Percentiles rank a stretch among this genome's conserved stretches.
These are phyloP conservation scores for Malania oleifera DNA, from an alignment of 164 flowering plant species.

Conservation along the genomic window DNA sequence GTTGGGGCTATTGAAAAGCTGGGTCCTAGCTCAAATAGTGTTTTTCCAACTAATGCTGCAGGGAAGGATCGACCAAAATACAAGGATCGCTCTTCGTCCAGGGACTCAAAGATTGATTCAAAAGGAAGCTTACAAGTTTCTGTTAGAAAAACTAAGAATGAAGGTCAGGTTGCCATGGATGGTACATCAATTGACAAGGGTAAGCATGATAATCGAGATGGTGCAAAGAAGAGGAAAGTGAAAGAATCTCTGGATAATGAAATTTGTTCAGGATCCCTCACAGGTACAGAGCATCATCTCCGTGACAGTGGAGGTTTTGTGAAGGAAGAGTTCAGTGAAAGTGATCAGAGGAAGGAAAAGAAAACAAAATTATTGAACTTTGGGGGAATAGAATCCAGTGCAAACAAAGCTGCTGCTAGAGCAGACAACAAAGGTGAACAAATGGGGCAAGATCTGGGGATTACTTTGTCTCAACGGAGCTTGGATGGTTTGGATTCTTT, in stretches of 20 bases:
- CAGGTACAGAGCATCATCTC: constrained; percentile 15
- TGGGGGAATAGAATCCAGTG: constrained; percentile 31
- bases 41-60: constrained; percentile 23
- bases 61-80: constrained; percentile 26
- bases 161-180: constrained; percentile 16
- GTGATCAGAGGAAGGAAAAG: constrained; percentile 33
- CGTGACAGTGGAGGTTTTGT: constrained; percentile 17
- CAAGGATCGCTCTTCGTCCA: constrained; percentile 18
- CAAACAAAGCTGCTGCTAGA: neutral
- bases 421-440: constrained; percentile 22
- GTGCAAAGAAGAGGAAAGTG: constrained; percentile 39
- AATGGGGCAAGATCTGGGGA: constrained; percentile 22
- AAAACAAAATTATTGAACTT: constrained; percentile 37
- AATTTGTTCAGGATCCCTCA: constrained; percentile 12
- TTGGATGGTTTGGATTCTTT: constrained; percentile 39
- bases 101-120: constrained; percentile 23
- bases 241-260: constrained; percentile 22
- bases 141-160: constrained; percentile 17
- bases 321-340: constrained; percentile 30
- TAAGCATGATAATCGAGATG: constrained; percentile 18
- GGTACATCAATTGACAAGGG: constrained; percentile 19
- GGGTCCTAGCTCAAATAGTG: constrained; percentile 27
- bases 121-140: constrained; percentile 16
- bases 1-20: constrained; percentile 19
- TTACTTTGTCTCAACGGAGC: constrained; percentile 22